Evolutionary conservation across 164 flowering plant genomes (phyloP), one percentile per base, ranked within the genome.

Genomic region (Stephania yunnanensis): DNA sequence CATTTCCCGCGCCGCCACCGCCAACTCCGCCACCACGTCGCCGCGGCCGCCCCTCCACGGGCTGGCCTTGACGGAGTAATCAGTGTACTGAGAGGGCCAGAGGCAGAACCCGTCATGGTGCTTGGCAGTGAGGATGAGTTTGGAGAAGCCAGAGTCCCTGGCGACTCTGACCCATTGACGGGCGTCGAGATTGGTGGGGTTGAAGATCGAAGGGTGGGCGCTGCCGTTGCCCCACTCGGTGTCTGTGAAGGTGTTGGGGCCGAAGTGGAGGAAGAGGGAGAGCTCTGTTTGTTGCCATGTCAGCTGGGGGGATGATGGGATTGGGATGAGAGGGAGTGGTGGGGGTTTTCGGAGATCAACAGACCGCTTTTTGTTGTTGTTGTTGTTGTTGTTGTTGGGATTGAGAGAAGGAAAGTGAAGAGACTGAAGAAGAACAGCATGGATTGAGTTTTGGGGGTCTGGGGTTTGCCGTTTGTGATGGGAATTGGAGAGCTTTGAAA

Each of bases 21-120:
- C 90, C 73, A 94, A 77, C 61, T 91, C 98, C 0, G 80, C 89
- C 6, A 92, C 87, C 25, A 94, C 94, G 78, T 96, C 98, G 0
- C 98, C 98, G 3, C 10, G 22, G 17, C 97, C 99, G 61, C 78
- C 76, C 78, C 84, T 84, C 99, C 99, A 96, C 4, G 81, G 74
- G 71, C 91, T 88, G 15, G 91, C 81, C 68, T 78, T 64, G n/a
- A 96, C 97, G 5, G 93, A 86, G 81, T 94, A 94, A 71, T 94
- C 85, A 31, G 97, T 96, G 77, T 87, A 90, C 15, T 80, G 82
- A 4, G 91, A 85, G 11, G 97, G 97, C 99, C 99, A 96, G 10
- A 96, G 81, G 77, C 99, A 96, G 85, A 96, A 96, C 50, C 99
- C 98, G 72, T 96, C 98, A 74, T 96, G 98, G 84, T 94, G 98